A percentile compares a stretch with the other conserved stretches of the same genome.
Evolutionary conservation across 2,329 filamentous ascomycete genomes (phyloP).

Genomic region (Fusarium brevicatenulatum): DNA sequence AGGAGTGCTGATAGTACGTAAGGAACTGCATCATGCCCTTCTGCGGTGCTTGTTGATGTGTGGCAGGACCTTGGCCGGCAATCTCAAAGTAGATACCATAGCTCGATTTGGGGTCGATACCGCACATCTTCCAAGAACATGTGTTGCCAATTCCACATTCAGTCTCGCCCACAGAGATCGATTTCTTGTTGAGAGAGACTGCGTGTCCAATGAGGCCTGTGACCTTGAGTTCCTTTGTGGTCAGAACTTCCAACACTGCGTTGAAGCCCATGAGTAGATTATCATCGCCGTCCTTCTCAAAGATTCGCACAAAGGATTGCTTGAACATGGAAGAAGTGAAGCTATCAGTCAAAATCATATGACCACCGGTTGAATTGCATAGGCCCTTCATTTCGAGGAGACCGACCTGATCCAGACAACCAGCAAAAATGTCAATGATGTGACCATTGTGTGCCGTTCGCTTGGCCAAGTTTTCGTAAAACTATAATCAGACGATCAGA

Average conservation of each 20-base stretch:
- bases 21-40: constrained; percentile 98
- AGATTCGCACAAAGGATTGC: constrained; percentile 96
- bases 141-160: constrained; percentile 99
- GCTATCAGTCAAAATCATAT: constrained; percentile 98
- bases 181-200: constrained; percentile 97
- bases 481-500: constrained; percentile 62
- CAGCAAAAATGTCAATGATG: constrained; percentile 96
- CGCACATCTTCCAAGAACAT: constrained; percentile 99
- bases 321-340: constrained; percentile 99
- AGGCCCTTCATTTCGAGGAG: constrained; percentile 98
- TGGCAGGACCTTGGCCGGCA: constrained; percentile 88
- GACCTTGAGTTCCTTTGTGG: constrained; percentile 97
- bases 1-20: constrained; percentile 98
- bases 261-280: constrained; percentile 99
- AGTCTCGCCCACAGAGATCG: constrained; percentile 94
- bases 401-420: constrained; percentile 96
- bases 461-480: constrained; percentile 95
- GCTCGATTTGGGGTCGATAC: constrained; percentile 91
- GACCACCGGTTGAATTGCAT: constrained; percentile 93
- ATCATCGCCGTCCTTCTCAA: constrained; percentile 95
- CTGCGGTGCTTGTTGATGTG: constrained; percentile 86
- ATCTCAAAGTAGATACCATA: constrained; percentile 99
- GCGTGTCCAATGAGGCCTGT: constrained; percentile 97
- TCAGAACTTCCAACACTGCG: constrained; percentile 92
- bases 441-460: constrained; percentile 96